Base-by-base conservation (phyloP, 352 stramenopile species). In the Phytophthora sp. region DNA sequence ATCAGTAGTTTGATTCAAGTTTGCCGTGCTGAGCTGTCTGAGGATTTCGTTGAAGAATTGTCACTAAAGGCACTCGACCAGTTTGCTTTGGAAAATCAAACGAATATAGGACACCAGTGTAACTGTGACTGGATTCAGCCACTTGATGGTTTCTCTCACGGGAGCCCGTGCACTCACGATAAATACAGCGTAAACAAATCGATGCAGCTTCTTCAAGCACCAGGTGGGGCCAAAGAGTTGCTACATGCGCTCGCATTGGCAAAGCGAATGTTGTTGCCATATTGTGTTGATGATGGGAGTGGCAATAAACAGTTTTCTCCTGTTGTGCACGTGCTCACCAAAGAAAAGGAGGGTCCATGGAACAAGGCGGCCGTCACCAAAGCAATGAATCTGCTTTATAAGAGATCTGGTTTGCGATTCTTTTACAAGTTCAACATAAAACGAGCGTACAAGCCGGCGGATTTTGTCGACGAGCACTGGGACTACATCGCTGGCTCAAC, bases 41-140 rank as follows among this genome's bases (percentile, higher is more conserved):
- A 43, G 23, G 23, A 27, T 8, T 61, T 60, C 12, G 18, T 42
- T 2, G 13, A 45, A 2, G 27, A 18, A 32, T 9, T 48, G 20
- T 38, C 38, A 2, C 10, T 49, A n/a, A 48, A 46, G n/a, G 10
- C n/a, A 11, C 18, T 63, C 13, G 21, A 63, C n/a, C 11, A 38
- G 15, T 63, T 69, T 18, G 34, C 37, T 2, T 15, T 26, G 0
- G 51, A 53, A 17, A 56, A 57, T 26, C 35, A 51, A 10, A 62
- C 37, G 1, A 51, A 62, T 20, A 7, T 68, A 5, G 59, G 51
- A 10, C 28, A 24, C 1, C 11, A 48, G 12, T 62, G 59, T 27
- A 8, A 5, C 5, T 68, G 59, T 27, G 59, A 68, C 51, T 68
- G 59, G 59, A 52, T 68, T 20, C 24, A 35, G 43, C 39, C 21